These are phyloP conservation scores for Cercospora brassicicola DNA, from an alignment of 2,329 filamentous ascomycete genomes.

Conservation along the genomic window DNA sequence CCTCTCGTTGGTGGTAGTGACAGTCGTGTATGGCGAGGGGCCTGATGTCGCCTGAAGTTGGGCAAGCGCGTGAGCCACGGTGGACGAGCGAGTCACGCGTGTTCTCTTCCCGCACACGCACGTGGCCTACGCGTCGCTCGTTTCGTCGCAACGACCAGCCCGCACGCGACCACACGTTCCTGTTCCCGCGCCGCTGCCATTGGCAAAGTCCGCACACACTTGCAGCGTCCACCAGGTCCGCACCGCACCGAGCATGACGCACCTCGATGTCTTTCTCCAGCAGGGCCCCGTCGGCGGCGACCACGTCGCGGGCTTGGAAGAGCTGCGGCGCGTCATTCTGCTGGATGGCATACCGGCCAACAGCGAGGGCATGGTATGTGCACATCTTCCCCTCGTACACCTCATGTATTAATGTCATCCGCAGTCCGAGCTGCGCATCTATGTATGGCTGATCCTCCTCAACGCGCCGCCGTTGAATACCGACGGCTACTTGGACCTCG, in stretches of 20 bases:
- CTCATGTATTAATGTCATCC: background rate
- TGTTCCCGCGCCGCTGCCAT: background rate
- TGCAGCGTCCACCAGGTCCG: background rate
- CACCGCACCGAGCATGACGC: conserved; percentile 31
- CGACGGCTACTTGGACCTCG: conserved; percentile 82
- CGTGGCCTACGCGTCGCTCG: background rate
- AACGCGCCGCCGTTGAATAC: conserved; percentile 82
- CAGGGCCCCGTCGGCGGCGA: conserved; percentile 77
- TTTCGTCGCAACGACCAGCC: background rate
- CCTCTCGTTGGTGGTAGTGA: background rate
- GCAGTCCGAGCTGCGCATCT: conserved; percentile 88
- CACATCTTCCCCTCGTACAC: background rate
- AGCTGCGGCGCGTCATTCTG: conserved; percentile 70
- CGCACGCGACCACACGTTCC: background rate
- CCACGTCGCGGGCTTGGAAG: conserved; percentile 65
- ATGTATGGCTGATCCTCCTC: conserved; percentile 92
- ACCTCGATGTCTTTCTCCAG: conserved; percentile 73
- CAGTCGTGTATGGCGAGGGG: background rate
- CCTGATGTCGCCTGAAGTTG: background rate
- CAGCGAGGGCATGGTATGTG: conserved; percentile 73
- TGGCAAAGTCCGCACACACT: background rate
- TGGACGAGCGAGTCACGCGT: background rate
- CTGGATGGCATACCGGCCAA: conserved; percentile 75
- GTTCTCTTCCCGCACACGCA: background rate
- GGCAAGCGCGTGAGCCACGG: background rate